Evolutionary conservation across 2,329 filamentous ascomycete species (phyloP), one percentile per base, ranked within the genome.

Genomic region (Aphanoascus verrucosus): DNA sequence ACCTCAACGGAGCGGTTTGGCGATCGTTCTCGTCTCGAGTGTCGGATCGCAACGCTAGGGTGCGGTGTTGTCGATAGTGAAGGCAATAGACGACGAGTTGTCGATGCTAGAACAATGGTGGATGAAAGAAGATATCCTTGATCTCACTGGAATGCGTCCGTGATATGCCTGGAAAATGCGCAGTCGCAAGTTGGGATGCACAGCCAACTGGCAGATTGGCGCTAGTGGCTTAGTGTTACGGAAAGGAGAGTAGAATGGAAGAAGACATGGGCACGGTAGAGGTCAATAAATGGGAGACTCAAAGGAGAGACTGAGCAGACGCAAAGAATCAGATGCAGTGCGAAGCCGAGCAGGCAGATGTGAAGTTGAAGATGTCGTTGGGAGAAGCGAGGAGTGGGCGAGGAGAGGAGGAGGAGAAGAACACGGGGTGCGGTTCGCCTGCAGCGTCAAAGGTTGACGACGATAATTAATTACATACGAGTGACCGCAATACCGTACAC

Each of bases 181-280:
- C 51, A 53, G 51, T 53, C 51, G 51, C 40, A 47, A 52, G 49
- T 45, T 17, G 31, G 31, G 43, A 42, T 47, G 51, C 51, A 53
- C 51, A 53, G 51, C 51, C 51, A 53, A 53, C 51, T n/a, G 31
- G 51, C n/a, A 46, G 42, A 34, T 40, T 20, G 51, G 51, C 51
- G 44, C 51, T 53, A 53, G 51, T 42, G 20, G 23, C 23, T 28
- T 42, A 41, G 7, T 48, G 45, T 23, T 37, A 34, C 9, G 17
- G 48, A 14, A 38, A 12, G n/a, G 35, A 37, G 35, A 37, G 11
- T n/a, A 37, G 11, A 9, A 37, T 12, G 35, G 35, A 3, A 37
- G n/a, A n/a, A 37, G 9, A 37, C 4, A 15, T 15, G 42, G 17
- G 37, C 8, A 15, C 19, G 28, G 43, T 12, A 17, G 11, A 15